Percentiles rank a stretch among this genome's conserved stretches.
These are phyloP conservation scores for Tetracladium setigerum DNA, from an alignment of 495 filamentous ascomycete species.

Conservation along the genomic window DNA sequence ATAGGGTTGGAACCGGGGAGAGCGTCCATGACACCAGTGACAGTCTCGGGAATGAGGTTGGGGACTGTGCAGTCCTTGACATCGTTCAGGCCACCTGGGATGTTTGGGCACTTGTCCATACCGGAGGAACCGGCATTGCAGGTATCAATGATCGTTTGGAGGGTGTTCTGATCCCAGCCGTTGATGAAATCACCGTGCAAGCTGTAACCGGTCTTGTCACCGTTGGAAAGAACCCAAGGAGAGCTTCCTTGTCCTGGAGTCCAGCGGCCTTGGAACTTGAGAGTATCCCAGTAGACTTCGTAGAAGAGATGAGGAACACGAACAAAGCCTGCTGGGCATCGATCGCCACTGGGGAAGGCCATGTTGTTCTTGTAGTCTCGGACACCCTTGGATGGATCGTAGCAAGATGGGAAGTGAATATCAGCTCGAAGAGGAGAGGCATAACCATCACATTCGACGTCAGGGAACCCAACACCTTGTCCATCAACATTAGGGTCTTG, in stretches of 20 bases:
- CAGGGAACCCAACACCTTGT: conserved; percentile 36
- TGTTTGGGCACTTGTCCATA: conserved; percentile 45
- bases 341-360: conserved; percentile 38
- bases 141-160: conserved; percentile 51
- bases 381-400: conserved; percentile 64
- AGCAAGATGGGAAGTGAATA: conserved; percentile 87
- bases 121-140: conserved; percentile 50
- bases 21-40: conserved; percentile 27
- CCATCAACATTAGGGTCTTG: conserved; percentile 39
- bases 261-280: conserved; percentile 46
- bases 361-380: conserved; percentile 54
- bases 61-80: conserved; percentile 30
- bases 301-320: conserved; percentile 45
- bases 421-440: conserved; percentile 56
- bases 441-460: conserved; percentile 50
- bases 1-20: conserved; percentile 40
- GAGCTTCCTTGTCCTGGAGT: conserved; percentile 36
- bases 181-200: conserved; percentile 70
- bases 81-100: conserved; percentile 39
- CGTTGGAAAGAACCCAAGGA: conserved; percentile 35
- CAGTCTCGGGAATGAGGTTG: conserved; percentile 28
- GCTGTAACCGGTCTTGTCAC: conserved; percentile 63
- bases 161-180: conserved; percentile 54
- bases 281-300: conserved; percentile 53
- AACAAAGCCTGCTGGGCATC: conserved; percentile 49